Conservation (phyloP, 257 asterid species). For the Fraxinus pennsylvanica region DNA sequence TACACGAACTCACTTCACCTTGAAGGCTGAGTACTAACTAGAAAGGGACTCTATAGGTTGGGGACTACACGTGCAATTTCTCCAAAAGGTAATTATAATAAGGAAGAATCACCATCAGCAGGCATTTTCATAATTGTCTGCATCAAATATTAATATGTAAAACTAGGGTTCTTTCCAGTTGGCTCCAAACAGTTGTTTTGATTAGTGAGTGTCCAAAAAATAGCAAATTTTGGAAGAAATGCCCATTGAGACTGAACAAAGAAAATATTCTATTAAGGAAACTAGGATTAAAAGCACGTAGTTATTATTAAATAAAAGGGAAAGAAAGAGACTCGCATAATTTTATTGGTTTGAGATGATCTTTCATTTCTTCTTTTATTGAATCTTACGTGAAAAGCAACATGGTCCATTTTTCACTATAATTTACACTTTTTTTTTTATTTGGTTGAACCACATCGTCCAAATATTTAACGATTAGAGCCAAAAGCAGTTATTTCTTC, state of each 20-base stretch:
- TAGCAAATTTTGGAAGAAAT: constrained; percentile 35
- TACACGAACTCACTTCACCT: not conserved
- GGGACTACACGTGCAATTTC: not conserved
- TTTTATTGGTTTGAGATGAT: constrained; percentile 26
- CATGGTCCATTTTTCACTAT: constrained; percentile 19
- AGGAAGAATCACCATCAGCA: constrained; percentile 18
- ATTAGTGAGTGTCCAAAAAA: constrained; percentile 30
- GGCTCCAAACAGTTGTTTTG: constrained; percentile 43
- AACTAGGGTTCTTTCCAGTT: constrained; percentile 42
- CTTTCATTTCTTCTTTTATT: constrained; percentile 24
- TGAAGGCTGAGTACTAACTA: not conserved
- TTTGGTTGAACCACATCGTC: not conserved
- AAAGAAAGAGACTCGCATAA: constrained; percentile 21
- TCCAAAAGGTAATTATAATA: not conserved
- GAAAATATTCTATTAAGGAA: constrained; percentile 34
- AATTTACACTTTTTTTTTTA: not conserved
- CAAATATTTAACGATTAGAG: too few species aligned
- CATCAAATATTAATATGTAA: constrained; percentile 36
- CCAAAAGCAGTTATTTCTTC: too few species aligned
- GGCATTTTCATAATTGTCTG: constrained; percentile 45
- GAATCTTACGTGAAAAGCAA: constrained; percentile 20
- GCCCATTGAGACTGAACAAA: constrained; percentile 28
- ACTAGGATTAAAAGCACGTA: constrained; percentile 32
- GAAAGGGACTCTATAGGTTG: not conserved
- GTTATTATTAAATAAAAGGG: constrained; percentile 15